phyloP scores from a whole-genome alignment of 495 filamentous ascomycete species.

The Aspergillus ostianus region DNA sequence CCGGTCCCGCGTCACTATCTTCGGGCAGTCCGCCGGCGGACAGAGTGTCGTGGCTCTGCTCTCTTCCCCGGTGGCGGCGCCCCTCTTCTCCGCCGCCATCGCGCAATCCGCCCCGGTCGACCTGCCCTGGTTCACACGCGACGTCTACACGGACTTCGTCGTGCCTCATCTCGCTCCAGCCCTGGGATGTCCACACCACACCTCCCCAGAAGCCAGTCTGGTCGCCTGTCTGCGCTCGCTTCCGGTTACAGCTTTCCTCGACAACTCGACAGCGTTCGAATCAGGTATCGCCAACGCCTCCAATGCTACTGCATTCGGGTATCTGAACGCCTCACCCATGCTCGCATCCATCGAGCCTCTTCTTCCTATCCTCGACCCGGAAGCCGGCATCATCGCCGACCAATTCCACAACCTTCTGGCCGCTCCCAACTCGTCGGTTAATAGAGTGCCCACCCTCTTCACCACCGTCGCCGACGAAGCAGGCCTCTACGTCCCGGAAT shows the following conservation, averaged over 20 bases:
- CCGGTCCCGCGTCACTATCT: slow-evolving; percentile 46
- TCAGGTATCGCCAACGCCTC: slow-evolving; percentile 10
- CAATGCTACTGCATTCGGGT: slow-evolving; percentile 11
- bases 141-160: slow-evolving; percentile 23
- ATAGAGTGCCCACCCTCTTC: slow-evolving; percentile 31
- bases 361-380: slow-evolving; percentile 30
- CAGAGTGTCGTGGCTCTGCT: slow-evolving; percentile 53
- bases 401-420: slow-evolving; percentile 30
- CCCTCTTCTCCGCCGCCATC: slow-evolving; percentile 33
- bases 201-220: slow-evolving; percentile 14
- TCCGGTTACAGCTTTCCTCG: slow-evolving; percentile 25
- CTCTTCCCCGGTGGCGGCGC: slow-evolving; percentile 31
- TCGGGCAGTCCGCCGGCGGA: slow-evolving; percentile 56
- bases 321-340: slow-evolving; percentile 21
- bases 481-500: slow-evolving; percentile 16
- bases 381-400: slow-evolving; percentile 27
- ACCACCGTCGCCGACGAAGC: slow-evolving; percentile 29
- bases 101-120: slow-evolving; percentile 28
- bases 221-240: slow-evolving; percentile 27
- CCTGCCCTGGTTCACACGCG: slow-evolving; percentile 29
- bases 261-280: slow-evolving; percentile 25
- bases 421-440: slow-evolving; percentile 14
- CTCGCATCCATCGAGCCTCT: slow-evolving; percentile 29
- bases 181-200: slow-evolving; percentile 25
- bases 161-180: slow-evolving; percentile 22